Base-by-base conservation (phyloP, 352 stramenopile species). In the Phytophthora brassicae region DNA sequence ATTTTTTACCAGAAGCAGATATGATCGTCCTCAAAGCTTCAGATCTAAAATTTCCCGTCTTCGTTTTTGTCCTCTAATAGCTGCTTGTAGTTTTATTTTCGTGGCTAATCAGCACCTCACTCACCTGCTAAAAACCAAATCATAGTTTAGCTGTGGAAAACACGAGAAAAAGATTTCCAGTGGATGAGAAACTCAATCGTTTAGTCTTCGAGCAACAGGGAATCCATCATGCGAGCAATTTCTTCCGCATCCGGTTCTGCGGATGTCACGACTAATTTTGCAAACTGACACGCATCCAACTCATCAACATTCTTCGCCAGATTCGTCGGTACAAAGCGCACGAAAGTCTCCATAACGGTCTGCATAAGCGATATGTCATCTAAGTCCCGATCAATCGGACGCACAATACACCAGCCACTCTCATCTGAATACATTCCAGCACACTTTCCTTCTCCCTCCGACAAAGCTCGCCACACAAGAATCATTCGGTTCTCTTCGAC, bases 391-490 rank as follows among this genome's bases (percentile, higher is more conserved):
- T 31, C 33, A 13, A 31, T 46, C 9, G 52, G 36, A n/a, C 47
- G 36, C 4, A 59, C 47, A 17, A 68, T 43, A 16, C 53, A 57
- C 75, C 75, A 85, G 4, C 75, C 75, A 3, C 67, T 82, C 29
- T 86, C 70, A 47, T 80, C 72, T 39, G 72, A 77, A 53, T 72
- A 71, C 62, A 79, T 64, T 0, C 56, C 67, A 29, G 61, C 66
- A 19, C 57, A 49, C 13, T 50, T 29, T 24, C 66, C 51, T 42
- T 72, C 68, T 16, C 68, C 67, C 19, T 81, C 57, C 0, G 63
- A 72, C n/a, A 74, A 46, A 8, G 61, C 63, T 31, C 73, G 71
- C 76, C 76, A 86, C 22, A 81, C 73, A 8, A 83, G 39, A 44
- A 83, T 68, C 68, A 80, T 72, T 22, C 76, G 65, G 7, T 75